These are phyloP conservation scores for Penicillium palitans DNA, from an alignment of 2,329 filamentous ascomycete genomes.

Conservation along the genomic window DNA sequence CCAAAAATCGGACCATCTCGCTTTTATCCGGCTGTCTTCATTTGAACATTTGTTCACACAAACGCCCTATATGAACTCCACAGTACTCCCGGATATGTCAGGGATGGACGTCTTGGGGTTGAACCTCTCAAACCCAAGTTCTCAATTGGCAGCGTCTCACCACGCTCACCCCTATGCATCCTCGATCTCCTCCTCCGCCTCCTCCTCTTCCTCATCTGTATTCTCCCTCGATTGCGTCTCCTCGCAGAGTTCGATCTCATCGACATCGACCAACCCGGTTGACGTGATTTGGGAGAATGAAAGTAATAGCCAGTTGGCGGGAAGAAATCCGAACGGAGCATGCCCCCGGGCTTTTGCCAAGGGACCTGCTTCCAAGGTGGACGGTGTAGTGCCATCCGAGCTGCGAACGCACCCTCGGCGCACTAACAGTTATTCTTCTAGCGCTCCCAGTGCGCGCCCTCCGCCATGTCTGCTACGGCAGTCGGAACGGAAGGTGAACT, in stretches of 20 bases:
- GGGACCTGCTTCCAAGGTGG: slow-evolving; percentile 32
- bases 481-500: slow-evolving; percentile 87
- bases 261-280: slow-evolving; percentile 63
- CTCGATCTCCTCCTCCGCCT: slow-evolving; percentile 71
- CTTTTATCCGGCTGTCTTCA: slow-evolving; percentile 15
- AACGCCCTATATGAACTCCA: slow-evolving; percentile 27
- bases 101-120: slow-evolving; percentile 48
- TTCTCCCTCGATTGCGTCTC: slow-evolving; percentile 69
- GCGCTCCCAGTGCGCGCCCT: slow-evolving; percentile 53
- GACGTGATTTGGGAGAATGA: slow-evolving; percentile 52
- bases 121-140: slow-evolving; percentile 40
- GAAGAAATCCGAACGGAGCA: slow-evolving; percentile 29
- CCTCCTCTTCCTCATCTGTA: slow-evolving; percentile 72
- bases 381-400: slow-evolving; percentile 41
- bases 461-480: slow-evolving; percentile 80
- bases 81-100: slow-evolving; percentile 42
- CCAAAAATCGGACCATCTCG: slow-evolving; percentile 24
- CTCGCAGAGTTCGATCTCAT: slow-evolving; percentile 66
- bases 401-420: slow-evolving; percentile 56
- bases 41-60: slow-evolving; percentile 17
- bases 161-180: slow-evolving; percentile 62
- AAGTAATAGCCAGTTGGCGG: slow-evolving; percentile 25
- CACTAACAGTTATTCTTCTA: slow-evolving; percentile 51
- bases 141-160: slow-evolving; percentile 37
- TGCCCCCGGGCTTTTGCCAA: slow-evolving; percentile 31